These are phyloP conservation scores for Scheffersomyces cryptocercus DNA, from an alignment of 1,139 yeast species.

Conservation along the genomic window DNA sequence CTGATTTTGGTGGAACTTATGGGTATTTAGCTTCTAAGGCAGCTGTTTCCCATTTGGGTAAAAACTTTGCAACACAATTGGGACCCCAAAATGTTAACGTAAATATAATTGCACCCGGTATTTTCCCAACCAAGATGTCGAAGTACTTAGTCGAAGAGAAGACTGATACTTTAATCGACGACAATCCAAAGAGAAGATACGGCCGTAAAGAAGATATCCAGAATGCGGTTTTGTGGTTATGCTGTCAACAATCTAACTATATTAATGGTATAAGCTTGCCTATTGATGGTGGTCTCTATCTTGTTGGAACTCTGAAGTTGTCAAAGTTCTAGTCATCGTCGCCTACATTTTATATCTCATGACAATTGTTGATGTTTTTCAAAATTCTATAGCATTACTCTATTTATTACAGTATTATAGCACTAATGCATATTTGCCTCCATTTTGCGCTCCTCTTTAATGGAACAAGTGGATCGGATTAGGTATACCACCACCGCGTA, in stretches of 20 bases:
- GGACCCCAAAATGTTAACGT: conserved; percentile 68
- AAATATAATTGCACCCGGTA: conserved; percentile 75
- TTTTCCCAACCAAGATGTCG: conserved; percentile 77
- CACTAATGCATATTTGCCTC: no score
- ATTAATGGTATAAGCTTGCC: conserved; percentile 72
- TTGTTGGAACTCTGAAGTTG: conserved; percentile 3
- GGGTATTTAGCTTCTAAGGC: conserved; percentile 80
- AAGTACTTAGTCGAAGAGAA: conserved; percentile 57
- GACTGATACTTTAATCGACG: conserved; percentile 50
- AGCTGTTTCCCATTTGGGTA: conserved; percentile 71
- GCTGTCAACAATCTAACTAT: conserved; percentile 60
- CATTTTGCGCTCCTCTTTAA: neutral
- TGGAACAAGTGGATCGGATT: conserved; percentile 15
- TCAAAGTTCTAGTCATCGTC: conserved; percentile 1
- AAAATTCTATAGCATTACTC: no score
- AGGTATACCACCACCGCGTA: conserved; percentile 53
- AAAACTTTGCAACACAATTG: conserved; percentile 60
- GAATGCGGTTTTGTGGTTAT: conserved; percentile 58
- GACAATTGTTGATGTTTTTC: no score
- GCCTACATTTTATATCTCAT: no score
- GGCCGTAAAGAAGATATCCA: conserved; percentile 65
- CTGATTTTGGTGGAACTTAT: conserved; percentile 56
- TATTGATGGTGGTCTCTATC: conserved; percentile 67
- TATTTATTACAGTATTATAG: no score
- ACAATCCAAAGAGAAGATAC: conserved; percentile 65